Evolutionary conservation across 805 yeast species (phyloP), one percentile per base, ranked within the genome.

Genomic region (Myxozyma geophila): DNA sequence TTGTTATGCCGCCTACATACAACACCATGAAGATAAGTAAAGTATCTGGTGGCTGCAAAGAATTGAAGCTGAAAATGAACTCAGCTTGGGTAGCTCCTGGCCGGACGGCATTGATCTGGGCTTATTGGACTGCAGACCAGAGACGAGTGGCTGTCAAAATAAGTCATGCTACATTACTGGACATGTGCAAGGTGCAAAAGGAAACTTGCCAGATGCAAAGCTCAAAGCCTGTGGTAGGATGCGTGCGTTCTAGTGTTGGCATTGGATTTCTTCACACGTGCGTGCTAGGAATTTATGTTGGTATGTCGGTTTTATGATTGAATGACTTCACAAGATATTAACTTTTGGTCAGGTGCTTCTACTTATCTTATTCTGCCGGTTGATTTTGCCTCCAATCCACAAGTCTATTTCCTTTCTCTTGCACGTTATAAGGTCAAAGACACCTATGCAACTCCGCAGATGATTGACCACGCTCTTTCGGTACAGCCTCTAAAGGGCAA

Each of bases 211-310:
- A 90, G 65, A 80, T 95, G 76, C 82, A 87, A 13, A 83, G 89
- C 46, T 81, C 83, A 40, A 83, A 85, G 47, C 87, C 97, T 0
- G 79, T 95, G 7, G 80, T 93, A 48, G 96, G 97, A 0, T 87
- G 97, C 74, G 96, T 90, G 8, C 84, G 96, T 50, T 93, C 92
- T 69, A 84, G 90, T 1, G 77, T 83, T 1, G 98, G 98, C 0
- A 75, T 93, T 35, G 99, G 99, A 0, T 92, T 95, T 73, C 77
- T 95, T 35, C 93, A 91, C 74, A 83, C 96, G n/a, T 86, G 86
- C 59, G 76, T 92, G 43, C 74, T 95, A 67, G 99, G 99, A 5
- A 86, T 88, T 0, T 95, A 87, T 71, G 77, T 90, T 39, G 68
- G 66, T 62, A 58, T 23, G 65, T 44, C n/a, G 17, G 23, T 13